Evolutionary conservation across 306 rosid genomes (phyloP).

Genomic region (Quercus wislizeni): DNA sequence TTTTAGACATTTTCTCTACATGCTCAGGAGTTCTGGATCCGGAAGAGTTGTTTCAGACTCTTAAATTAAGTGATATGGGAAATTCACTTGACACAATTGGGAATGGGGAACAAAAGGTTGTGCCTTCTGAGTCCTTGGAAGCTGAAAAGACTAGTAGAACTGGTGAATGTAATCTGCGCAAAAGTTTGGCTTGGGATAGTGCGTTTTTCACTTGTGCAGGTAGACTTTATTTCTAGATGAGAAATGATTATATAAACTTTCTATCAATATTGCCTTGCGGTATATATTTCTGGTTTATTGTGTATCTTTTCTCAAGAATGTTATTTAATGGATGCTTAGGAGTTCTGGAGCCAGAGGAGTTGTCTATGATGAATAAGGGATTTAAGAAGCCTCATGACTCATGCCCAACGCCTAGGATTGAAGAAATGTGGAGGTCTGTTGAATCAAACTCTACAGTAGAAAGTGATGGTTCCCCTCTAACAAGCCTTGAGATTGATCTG

Average conservation of each 20-base stretch:
- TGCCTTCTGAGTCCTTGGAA: constrained; percentile 34
- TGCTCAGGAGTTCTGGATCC: constrained; percentile 59
- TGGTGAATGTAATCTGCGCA: constrained; percentile 27
- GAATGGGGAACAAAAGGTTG: constrained; percentile 29
- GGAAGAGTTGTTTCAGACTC: constrained; percentile 49
- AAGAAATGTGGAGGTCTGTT: constrained; percentile 40
- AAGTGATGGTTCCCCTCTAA: constrained; percentile 40
- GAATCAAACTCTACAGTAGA: constrained; percentile 31
- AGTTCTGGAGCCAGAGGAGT: constrained; percentile 54
- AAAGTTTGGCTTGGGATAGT: constrained; percentile 69
- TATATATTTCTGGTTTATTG: neutral
- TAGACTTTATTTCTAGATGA: constrained; percentile 4
- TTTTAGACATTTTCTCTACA: neutral
- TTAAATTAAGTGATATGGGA: constrained; percentile 14
- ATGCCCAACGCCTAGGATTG: constrained; percentile 20
- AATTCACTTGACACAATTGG: constrained; percentile 25
- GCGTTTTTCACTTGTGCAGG: constrained; percentile 65
- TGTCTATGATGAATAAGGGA: constrained; percentile 51
- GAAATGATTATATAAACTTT: neutral
- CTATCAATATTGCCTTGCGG: neutral
- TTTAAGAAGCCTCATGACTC: constrained; percentile 32
- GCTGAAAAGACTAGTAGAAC: constrained; percentile 20
- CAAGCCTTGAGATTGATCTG: constrained; percentile 52
- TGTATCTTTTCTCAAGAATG: neutral
- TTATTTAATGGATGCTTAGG: constrained; percentile 24